A percentile compares a stretch with the other conserved stretches of the same genome.
These are phyloP conservation scores for Tripidium arundinaceum DNA, from an alignment of 202 grass and related monocot genomes.

Conservation along the genomic window DNA sequence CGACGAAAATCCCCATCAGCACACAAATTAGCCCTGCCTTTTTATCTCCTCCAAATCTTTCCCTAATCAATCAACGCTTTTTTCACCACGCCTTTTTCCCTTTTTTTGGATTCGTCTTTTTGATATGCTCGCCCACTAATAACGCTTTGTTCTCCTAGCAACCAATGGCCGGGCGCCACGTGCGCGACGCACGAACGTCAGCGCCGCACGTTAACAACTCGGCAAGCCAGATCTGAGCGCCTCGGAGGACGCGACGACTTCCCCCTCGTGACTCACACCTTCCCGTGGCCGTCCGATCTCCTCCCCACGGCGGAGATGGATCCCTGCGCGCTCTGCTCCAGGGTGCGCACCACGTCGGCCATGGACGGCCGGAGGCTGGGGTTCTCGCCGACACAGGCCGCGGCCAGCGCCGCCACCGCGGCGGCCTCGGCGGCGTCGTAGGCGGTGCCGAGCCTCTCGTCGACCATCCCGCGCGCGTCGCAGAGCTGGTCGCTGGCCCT, in stretches of 20 bases:
- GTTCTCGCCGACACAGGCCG: slow-evolving; percentile 66
- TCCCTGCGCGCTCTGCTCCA: slow-evolving; percentile 42
- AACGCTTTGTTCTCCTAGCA: slow-evolving; percentile 27
- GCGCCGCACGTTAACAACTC: slow-evolving; percentile 7
- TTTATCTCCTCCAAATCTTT: background rate
- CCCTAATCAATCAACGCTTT: background rate
- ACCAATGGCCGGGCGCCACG: slow-evolving; percentile 23
- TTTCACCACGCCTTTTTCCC: background rate
- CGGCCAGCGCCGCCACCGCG: slow-evolving; percentile 42
- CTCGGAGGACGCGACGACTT: slow-evolving; percentile 22
- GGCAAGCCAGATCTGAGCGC: slow-evolving; percentile 42
- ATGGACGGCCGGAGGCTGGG: slow-evolving; percentile 77
- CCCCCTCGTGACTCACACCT: slow-evolving; percentile 26
- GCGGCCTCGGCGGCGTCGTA: slow-evolving; percentile 55
- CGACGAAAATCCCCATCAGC: slow-evolving; percentile 24
- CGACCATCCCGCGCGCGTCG: slow-evolving; percentile 46
- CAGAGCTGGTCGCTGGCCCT: background rate
- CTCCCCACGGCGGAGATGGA: slow-evolving; percentile 53
- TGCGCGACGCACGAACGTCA: slow-evolving; percentile 8
- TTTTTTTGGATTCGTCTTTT: slow-evolving; percentile 15
- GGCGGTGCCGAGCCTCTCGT: slow-evolving; percentile 51
- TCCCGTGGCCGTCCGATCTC: slow-evolving; percentile 46
- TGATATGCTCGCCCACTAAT: slow-evolving; percentile 27
- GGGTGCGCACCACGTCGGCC: slow-evolving; percentile 68
- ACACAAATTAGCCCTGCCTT: slow-evolving; percentile 19